Conservation (phyloP, 495 filamentous ascomycete genomes). For the Neurospora sp. region DNA sequence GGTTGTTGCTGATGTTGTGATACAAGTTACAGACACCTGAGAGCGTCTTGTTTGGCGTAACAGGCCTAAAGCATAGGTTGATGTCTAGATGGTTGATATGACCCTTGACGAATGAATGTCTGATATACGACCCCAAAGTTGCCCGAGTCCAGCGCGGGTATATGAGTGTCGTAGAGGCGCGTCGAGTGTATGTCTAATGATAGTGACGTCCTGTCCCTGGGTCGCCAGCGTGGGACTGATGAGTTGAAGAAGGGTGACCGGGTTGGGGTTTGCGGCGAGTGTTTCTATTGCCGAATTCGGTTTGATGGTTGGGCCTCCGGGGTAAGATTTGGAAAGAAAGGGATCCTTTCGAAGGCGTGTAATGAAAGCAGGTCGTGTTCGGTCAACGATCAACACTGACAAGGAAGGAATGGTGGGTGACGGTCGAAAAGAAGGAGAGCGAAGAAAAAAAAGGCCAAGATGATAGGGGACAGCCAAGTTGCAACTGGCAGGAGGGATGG, state of each 20-base stretch:
- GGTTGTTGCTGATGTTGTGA: background rate
- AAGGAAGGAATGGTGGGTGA: background rate
- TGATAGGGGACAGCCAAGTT: background rate
- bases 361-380: background rate
- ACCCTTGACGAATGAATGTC: background rate
- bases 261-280: background rate
- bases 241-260: background rate
- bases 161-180: background rate
- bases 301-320: background rate
- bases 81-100: background rate
- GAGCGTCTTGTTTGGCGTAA: background rate
- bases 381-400: background rate
- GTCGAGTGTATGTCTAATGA: background rate
- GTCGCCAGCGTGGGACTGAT: background rate
- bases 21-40: background rate
- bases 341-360: background rate
- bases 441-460: background rate
- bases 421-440: background rate
- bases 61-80: background rate
- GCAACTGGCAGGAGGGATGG: background rate
- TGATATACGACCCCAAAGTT: background rate
- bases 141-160: background rate
- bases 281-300: background rate
- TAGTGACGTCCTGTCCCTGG: background rate
- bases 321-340: background rate